These are phyloP conservation scores for Eleusine coracana DNA, from an alignment of 176 grass and related monocot genomes.

Conservation along the genomic window DNA sequence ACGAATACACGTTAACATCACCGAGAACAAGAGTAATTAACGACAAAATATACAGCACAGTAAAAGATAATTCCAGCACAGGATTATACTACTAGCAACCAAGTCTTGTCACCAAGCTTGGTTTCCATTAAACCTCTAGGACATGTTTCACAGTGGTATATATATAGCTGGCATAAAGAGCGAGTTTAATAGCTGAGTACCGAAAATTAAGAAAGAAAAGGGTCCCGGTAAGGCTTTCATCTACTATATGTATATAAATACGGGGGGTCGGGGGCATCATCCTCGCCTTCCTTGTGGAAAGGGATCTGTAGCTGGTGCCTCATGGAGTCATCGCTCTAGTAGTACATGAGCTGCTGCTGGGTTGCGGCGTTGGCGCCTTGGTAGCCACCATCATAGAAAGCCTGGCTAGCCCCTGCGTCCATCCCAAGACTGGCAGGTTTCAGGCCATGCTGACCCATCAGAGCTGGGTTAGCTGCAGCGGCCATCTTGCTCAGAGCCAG, in stretches of 20 bases:
- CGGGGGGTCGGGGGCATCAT: constrained; percentile 16
- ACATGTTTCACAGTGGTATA: constrained; percentile 28
- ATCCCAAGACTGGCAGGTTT: constrained; percentile 70
- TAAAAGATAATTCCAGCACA: neutral
- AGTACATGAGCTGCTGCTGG: constrained; percentile 90
- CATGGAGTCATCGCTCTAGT: constrained; percentile 48
- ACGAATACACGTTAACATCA: neutral
- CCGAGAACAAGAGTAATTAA: neutral
- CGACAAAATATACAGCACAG: neutral
- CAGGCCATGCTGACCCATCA: constrained; percentile 76
- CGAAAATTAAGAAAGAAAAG: constrained; percentile 20
- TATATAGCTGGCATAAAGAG: constrained; percentile 30
- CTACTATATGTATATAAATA: constrained; percentile 48
- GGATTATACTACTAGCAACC: neutral
- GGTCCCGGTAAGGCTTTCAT: constrained; percentile 42
- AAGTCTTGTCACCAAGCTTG: neutral
- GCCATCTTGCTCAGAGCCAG: constrained; percentile 75
- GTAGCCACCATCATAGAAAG: constrained; percentile 76
- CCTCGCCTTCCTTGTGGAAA: neutral
- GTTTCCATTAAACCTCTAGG: neutral
- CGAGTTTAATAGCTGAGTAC: constrained; percentile 31
- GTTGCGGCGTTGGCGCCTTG: constrained; percentile 49
- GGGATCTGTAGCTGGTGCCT: constrained; percentile 20
- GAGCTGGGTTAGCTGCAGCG: constrained; percentile 45
- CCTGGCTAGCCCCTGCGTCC: constrained; percentile 69